Conservation (phyloP, 2,329 filamentous ascomycete species). For the Trichoderma aggressivum region DNA sequence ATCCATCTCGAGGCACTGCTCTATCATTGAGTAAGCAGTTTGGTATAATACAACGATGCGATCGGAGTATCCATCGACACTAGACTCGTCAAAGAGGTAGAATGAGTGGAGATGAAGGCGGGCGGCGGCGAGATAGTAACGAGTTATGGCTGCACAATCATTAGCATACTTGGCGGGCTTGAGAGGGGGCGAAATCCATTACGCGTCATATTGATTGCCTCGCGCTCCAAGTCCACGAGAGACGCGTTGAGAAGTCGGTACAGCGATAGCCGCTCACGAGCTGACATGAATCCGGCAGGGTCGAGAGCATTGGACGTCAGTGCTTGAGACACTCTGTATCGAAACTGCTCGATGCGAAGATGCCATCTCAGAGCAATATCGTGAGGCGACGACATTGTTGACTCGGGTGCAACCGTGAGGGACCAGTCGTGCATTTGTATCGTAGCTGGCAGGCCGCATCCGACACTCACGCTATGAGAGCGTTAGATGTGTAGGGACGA, state of each 20-base stretch:
- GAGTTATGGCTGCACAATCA: neutral
- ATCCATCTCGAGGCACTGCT: conserved; percentile 11
- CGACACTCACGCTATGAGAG: neutral
- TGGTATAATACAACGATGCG: conserved; percentile 6
- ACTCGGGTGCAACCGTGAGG: conserved; percentile 8
- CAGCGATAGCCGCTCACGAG: conserved; percentile 4
- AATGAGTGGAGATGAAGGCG: conserved; percentile 12
- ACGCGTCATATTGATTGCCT: conserved; percentile 10
- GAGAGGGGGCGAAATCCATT: neutral
- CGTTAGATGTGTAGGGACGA: neutral
- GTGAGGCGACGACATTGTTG: neutral
- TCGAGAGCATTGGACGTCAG: conserved; percentile 8
- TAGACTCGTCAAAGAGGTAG: conserved; percentile 8
- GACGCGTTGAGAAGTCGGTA: conserved; percentile 10
- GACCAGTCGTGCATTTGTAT: conserved; percentile 16
- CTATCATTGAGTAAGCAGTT: conserved; percentile 4
- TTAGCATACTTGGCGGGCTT: neutral
- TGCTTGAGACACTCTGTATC: conserved; percentile 5
- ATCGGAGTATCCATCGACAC: conserved; percentile 3
- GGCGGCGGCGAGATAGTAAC: conserved; percentile 8
- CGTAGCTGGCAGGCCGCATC: conserved; percentile 5
- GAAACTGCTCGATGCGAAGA: conserved; percentile 12
- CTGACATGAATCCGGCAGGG: conserved; percentile 4
- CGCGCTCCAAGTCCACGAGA: conserved; percentile 5
- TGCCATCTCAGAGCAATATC: conserved; percentile 7